Conservation (phyloP, 768 basidiomycete genomes). For the Pleurotus eryngii region DNA sequence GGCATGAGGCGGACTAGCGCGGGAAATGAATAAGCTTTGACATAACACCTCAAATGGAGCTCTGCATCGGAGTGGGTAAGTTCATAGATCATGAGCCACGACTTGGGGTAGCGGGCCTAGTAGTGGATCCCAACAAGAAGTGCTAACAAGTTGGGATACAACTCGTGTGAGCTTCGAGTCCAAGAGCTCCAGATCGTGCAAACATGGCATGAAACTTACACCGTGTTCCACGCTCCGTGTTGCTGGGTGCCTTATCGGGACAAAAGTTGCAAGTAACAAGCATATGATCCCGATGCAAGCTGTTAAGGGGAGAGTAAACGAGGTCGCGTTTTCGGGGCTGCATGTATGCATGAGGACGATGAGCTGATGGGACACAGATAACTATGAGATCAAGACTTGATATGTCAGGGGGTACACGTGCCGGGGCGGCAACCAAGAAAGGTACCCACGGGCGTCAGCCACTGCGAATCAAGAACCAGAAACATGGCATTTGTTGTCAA, state of each 20-base stretch:
- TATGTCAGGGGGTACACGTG: background rate
- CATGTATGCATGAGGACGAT: background rate
- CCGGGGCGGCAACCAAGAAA: background rate
- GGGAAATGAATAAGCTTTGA: background rate
- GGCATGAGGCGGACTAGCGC: background rate
- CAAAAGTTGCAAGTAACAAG: no score
- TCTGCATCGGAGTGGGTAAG: no score
- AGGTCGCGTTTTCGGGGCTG: background rate
- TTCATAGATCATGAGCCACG: no score
- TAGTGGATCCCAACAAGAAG: background rate
- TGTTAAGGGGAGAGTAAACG: no score
- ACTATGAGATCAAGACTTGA: background rate
- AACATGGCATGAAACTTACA: no score
- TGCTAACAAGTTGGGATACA: background rate
- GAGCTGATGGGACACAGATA: conserved; percentile 6
- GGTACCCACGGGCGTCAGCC: conserved; percentile 2
- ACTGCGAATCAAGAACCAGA: background rate
- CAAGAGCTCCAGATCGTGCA: background rate
- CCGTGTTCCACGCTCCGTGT: no score
- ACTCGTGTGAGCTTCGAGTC: background rate
- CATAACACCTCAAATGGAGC: background rate
- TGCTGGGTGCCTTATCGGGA: no score
- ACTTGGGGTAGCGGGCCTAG: background rate
- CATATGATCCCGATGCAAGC: no score
- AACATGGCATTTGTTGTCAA: background rate